Evolutionary conservation across 192 early-diverging fungal species (phyloP).

Genomic region (Podila epicladia): DNA sequence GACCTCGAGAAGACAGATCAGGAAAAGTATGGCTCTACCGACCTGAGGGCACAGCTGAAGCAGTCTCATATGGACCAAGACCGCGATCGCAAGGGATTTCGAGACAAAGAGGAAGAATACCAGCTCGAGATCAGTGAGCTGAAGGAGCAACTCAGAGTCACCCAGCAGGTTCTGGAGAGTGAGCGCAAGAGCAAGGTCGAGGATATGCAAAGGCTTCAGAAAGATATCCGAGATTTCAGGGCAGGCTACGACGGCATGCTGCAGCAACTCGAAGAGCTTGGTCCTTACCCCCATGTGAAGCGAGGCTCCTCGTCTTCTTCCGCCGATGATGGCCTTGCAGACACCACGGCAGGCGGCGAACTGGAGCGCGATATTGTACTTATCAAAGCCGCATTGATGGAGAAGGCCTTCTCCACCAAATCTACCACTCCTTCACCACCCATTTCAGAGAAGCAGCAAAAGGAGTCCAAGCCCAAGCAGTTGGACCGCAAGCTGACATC

Average conservation of each 20-base stretch:
- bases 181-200: conserved; percentile 36
- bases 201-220: conserved; percentile 39
- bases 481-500: conserved; percentile 39
- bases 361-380: conserved; percentile 27
- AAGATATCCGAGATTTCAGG: conserved; percentile 38
- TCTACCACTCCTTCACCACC: conserved; percentile 22
- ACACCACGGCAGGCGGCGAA: conserved; percentile 39
- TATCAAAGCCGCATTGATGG: conserved; percentile 20
- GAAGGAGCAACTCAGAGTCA: conserved; percentile 25
- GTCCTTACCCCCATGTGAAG: conserved; percentile 23
- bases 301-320: conserved; percentile 34
- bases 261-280: conserved; percentile 15
- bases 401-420: not conserved
- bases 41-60: conserved; percentile 21
- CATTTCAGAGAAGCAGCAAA: conserved; percentile 12
- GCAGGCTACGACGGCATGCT: conserved; percentile 39
- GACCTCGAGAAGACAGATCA: conserved; percentile 36
- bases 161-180: conserved; percentile 31
- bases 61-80: conserved; percentile 27
- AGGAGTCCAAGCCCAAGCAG: conserved; percentile 13
- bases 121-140: conserved; percentile 27
- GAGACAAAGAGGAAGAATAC: conserved; percentile 50
- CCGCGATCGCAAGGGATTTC: conserved; percentile 15
- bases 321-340: conserved; percentile 37
- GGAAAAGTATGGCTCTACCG: conserved; percentile 32